A percentile compares a stretch with the other conserved stretches of the same genome.
Evolutionary conservation across 768 basidiomycete genomes (phyloP).

Genomic region (Multifurca ochricompacta): DNA sequence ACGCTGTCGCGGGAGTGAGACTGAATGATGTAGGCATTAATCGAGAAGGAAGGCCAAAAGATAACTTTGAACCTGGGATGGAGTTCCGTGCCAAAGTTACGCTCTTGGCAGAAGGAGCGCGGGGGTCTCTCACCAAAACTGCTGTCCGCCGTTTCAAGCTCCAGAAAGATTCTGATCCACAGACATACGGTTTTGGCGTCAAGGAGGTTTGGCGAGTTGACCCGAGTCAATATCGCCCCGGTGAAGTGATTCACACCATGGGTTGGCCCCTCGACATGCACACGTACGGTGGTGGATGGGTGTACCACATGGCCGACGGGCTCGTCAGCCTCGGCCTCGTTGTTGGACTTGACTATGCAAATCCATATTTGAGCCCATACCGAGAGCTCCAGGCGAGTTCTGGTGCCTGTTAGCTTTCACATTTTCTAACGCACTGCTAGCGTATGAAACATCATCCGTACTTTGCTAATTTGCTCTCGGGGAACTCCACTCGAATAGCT

Average conservation of each 20-base stretch:
- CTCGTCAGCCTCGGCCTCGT: constrained; percentile 88
- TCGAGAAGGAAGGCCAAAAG: constrained; percentile 64
- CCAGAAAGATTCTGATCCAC: constrained; percentile 61
- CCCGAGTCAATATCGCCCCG: constrained; percentile 51
- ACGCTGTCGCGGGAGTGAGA: constrained; percentile 64
- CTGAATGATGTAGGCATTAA: constrained; percentile 95
- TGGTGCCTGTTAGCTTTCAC: background rate
- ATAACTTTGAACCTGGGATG: constrained; percentile 93
- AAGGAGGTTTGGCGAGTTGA: constrained; percentile 97
- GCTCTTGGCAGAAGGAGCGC: constrained; percentile 90
- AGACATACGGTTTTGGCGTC: constrained; percentile 93
- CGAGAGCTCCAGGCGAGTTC: constrained; percentile 77
- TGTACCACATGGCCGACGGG: constrained; percentile 92
- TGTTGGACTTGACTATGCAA: constrained; percentile 89
- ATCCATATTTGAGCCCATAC: constrained; percentile 89
- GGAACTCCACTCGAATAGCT: constrained; percentile 65
- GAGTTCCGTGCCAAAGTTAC: constrained; percentile 89
- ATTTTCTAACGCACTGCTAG: constrained; percentile 30
- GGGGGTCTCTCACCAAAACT: constrained; percentile 82
- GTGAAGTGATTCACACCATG: constrained; percentile 86
- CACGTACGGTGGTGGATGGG: constrained; percentile 88
- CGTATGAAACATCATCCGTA: constrained; percentile 97
- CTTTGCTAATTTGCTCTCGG: constrained; percentile 72
- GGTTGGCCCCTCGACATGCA: constrained; percentile 84
- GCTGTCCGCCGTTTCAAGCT: constrained; percentile 69